phyloP scores from a whole-genome alignment of 306 rosid genomes.

The Chamaecrista fasciculata region DNA sequence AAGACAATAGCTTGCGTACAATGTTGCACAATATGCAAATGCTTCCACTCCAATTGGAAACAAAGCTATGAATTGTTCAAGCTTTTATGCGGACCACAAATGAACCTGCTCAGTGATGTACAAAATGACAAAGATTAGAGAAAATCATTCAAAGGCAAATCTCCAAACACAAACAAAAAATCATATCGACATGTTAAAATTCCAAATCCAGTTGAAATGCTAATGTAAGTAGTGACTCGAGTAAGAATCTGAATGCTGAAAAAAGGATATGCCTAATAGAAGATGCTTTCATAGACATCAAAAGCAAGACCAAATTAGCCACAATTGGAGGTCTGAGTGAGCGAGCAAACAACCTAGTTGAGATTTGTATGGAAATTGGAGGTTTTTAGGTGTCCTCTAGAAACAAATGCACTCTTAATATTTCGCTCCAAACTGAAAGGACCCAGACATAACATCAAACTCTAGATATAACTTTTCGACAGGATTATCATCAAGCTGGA shows the following conservation, averaged over 20 bases:
- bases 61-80: constrained; percentile 36
- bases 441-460: background rate
- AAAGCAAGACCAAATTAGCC: constrained; percentile 6
- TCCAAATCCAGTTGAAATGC: constrained; percentile 14
- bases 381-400: background rate
- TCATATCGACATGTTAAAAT: background rate
- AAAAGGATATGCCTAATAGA: background rate
- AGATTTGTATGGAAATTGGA: background rate
- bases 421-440: constrained; percentile 10
- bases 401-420: constrained; percentile 8
- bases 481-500: constrained; percentile 17
- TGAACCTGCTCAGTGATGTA: constrained; percentile 62
- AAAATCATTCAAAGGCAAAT: constrained; percentile 16
- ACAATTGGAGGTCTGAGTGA: background rate
- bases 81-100: constrained; percentile 90
- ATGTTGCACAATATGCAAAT: constrained; percentile 28
- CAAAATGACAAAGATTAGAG: constrained; percentile 8
- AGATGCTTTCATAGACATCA: constrained; percentile 4
- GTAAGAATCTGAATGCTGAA: background rate
- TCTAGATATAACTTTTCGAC: constrained; percentile 7
- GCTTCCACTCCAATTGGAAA: constrained; percentile 20
- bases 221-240: background rate
- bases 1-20: constrained; percentile 10
- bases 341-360: background rate
- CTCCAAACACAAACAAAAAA: background rate